These are phyloP conservation scores for Hyaloscypha hepaticicola DNA, from an alignment of 495 filamentous ascomycete species.

Conservation along the genomic window DNA sequence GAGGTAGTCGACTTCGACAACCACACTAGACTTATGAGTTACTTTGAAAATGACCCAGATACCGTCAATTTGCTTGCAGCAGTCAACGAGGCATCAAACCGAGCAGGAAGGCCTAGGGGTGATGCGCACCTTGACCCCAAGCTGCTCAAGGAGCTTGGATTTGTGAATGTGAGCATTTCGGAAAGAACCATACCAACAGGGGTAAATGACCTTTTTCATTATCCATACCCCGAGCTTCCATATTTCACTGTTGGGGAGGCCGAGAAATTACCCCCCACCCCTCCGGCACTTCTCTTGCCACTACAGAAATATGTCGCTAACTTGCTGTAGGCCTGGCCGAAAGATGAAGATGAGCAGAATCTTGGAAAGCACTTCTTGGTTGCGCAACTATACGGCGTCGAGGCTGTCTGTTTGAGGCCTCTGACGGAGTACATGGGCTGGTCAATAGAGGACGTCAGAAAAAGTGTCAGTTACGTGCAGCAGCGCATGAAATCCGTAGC, in stretches of 20 bases:
- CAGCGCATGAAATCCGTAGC: conserved; percentile 52
- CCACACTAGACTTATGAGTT: conserved; percentile 36
- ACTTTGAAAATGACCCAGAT: conserved; percentile 41
- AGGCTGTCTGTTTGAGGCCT: conserved; percentile 58
- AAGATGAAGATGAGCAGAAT: conserved; percentile 52
- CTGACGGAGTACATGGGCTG: conserved; percentile 60
- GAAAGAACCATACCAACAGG: conserved; percentile 62
- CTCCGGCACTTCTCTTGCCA: too few relatives aligned
- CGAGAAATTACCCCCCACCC: too few relatives aligned
- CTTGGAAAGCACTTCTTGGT: conserved; percentile 68
- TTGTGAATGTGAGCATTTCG: conserved; percentile 56
- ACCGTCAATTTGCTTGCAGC: conserved; percentile 37
- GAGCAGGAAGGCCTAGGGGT: conserved; percentile 48
- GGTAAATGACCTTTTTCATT: too few relatives aligned
- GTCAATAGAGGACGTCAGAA: conserved; percentile 51
- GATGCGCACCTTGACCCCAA: conserved; percentile 53
- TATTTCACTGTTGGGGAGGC: too few relatives aligned
- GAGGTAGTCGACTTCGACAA: conserved; percentile 60
- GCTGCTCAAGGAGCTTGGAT: conserved; percentile 55
- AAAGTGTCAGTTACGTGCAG: conserved; percentile 53
- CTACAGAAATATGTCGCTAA: too few relatives aligned
- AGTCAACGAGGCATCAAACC: conserved; percentile 41
- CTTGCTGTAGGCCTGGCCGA: conserved; percentile 53
- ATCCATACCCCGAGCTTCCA: too few relatives aligned
- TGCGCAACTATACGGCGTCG: conserved; percentile 61